These are phyloP conservation scores for Helminthosporium solani DNA, from an alignment of 2,329 filamentous ascomycete species.

Conservation along the genomic window DNA sequence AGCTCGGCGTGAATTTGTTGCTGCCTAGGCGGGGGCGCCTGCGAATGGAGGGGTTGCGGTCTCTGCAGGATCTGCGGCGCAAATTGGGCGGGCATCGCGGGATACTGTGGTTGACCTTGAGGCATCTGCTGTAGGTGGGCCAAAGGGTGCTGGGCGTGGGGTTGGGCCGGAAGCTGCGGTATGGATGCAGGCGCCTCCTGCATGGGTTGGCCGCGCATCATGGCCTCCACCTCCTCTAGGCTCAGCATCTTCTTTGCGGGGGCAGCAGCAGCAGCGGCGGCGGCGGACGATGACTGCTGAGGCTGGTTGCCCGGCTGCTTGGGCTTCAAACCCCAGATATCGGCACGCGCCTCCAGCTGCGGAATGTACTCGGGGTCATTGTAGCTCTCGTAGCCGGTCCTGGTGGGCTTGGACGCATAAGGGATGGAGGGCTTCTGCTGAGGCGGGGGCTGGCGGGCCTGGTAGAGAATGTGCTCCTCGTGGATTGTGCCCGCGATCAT, in stretches of 20 bases:
- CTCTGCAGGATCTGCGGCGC: slow-evolving; percentile 52
- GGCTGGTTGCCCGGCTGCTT: slow-evolving; percentile 49
- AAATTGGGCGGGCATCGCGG: slow-evolving; percentile 47
- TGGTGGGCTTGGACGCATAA: slow-evolving; percentile 59
- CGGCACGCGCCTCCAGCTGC: slow-evolving; percentile 88
- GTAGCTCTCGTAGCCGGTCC: slow-evolving; percentile 91
- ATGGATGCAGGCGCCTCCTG: slow-evolving; percentile 35
- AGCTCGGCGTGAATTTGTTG: slow-evolving; percentile 49
- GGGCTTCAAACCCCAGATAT: slow-evolving; percentile 81
- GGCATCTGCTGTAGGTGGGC: slow-evolving; percentile 28
- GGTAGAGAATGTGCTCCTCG: slow-evolving; percentile 85
- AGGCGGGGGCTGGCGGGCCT: slow-evolving; percentile 66
- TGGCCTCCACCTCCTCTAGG: slow-evolving; percentile 92
- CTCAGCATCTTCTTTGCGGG: slow-evolving; percentile 81
- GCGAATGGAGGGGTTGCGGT: slow-evolving; percentile 45
- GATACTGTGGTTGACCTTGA: slow-evolving; percentile 31
- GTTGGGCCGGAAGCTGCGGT: slow-evolving; percentile 22
- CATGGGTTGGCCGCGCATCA: slow-evolving; percentile 73
- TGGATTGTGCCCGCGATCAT: slow-evolving; percentile 82
- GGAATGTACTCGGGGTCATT: slow-evolving; percentile 79
- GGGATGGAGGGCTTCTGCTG: slow-evolving; percentile 48
- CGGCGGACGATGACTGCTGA: slow-evolving; percentile 21
- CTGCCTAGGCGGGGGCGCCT: slow-evolving; percentile 40
- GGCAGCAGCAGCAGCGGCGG: slow-evolving; percentile 43
- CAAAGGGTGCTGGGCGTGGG: slow-evolving; percentile 20